Evolutionary conservation across 2,329 filamentous ascomycete species (phyloP).

Genomic region (Stemphylium beticola): DNA sequence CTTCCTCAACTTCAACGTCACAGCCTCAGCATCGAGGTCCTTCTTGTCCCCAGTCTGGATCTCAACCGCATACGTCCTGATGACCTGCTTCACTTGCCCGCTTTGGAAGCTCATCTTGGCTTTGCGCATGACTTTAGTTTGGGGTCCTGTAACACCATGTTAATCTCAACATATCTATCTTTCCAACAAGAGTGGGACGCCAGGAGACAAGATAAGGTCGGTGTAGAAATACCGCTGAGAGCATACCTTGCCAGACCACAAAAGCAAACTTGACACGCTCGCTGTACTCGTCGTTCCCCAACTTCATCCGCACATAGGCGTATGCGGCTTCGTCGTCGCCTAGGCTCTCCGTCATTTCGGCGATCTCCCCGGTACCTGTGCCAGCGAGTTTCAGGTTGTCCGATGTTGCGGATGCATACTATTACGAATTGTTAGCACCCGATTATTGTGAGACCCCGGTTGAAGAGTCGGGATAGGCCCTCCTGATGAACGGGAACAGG

Average conservation of each 20-base stretch:
- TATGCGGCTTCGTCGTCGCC: constrained; percentile 69
- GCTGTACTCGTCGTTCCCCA: constrained; percentile 74
- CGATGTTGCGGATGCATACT: constrained; percentile 54
- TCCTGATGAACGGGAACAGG: no score
- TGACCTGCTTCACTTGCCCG: constrained; percentile 67
- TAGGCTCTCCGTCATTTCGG: constrained; percentile 63
- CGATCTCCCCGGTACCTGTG: constrained; percentile 67
- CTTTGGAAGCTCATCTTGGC: constrained; percentile 72
- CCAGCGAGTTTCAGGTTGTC: constrained; percentile 63
- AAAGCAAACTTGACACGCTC: constrained; percentile 72
- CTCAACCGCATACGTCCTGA: constrained; percentile 70
- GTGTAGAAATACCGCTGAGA: neutral
- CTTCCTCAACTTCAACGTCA: constrained; percentile 67
- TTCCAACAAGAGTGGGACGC: neutral
- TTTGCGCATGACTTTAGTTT: constrained; percentile 72
- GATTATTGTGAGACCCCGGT: neutral
- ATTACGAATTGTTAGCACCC: neutral
- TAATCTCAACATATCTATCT: neutral
- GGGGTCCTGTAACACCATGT: constrained; percentile 30
- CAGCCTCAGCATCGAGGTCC: constrained; percentile 67
- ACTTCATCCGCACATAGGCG: constrained; percentile 64
- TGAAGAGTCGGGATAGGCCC: neutral
- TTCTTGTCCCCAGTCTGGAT: constrained; percentile 66
- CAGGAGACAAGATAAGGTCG: no score
- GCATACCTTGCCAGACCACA: constrained; percentile 70